Conservation (phyloP, 2,329 filamentous ascomycete species). For the Bipolaris cookei region DNA sequence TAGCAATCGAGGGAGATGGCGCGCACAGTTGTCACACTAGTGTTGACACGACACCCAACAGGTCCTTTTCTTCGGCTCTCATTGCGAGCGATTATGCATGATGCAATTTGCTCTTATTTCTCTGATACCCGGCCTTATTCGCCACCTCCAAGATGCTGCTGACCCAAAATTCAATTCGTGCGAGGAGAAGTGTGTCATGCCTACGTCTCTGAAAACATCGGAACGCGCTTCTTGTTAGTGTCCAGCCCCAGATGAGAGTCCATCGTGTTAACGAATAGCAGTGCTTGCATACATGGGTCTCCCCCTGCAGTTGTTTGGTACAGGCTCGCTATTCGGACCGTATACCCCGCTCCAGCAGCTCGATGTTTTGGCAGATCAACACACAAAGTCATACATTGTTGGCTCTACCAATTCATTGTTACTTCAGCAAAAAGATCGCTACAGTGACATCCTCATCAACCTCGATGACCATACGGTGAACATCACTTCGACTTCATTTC, state of each 20-base stretch:
- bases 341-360: slow-evolving; percentile 97
- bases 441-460: slow-evolving; percentile 96
- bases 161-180: slow-evolving; percentile 90
- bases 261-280: slow-evolving; percentile 41
- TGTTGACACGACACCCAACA: slow-evolving; percentile 49
- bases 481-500: slow-evolving; percentile 80
- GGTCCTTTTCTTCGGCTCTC: slow-evolving; percentile 99
- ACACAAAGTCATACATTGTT: slow-evolving; percentile 96
- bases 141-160: slow-evolving; percentile 91
- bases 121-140: slow-evolving; percentile 88
- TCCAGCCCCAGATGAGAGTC: not conserved
- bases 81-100: slow-evolving; percentile 95
- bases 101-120: slow-evolving; percentile 97
- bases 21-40: too few species aligned
- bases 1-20: not conserved
- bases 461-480: slow-evolving; percentile 88
- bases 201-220: slow-evolving; percentile 87
- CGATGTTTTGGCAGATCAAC: slow-evolving; percentile 88
- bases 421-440: slow-evolving; percentile 91
- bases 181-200: slow-evolving; percentile 74
- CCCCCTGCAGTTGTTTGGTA: slow-evolving; percentile 93
- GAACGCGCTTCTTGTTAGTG: slow-evolving; percentile 76
- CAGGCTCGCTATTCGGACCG: slow-evolving; percentile 93
- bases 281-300: slow-evolving; percentile 93
- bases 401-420: slow-evolving; percentile 95